Evolutionary conservation across 257 asterid species (phyloP).

Genomic region (Solanum bukasovii): DNA sequence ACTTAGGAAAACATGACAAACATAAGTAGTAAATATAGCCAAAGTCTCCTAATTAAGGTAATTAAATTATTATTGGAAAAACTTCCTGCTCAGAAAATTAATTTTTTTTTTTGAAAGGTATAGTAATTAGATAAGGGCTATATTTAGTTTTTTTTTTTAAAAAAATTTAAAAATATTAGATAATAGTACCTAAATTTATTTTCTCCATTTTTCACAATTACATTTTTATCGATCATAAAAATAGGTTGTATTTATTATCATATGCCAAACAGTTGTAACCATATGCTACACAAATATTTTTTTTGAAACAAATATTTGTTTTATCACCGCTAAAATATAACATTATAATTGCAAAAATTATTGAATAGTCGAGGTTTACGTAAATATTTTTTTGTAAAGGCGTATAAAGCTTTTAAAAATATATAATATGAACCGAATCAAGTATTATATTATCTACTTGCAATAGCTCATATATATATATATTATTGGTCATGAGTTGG

Average conservation of each 20-base stretch:
- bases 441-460: not conserved
- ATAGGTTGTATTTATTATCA: not conserved
- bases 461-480: not conserved
- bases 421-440: too few relatives aligned
- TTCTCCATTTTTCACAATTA: not conserved
- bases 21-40: too few relatives aligned
- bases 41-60: too few relatives aligned
- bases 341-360: not conserved
- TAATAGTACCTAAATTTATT: not conserved
- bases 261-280: not conserved
- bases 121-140: too few relatives aligned
- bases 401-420: too few relatives aligned
- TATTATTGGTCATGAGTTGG: too few relatives aligned
- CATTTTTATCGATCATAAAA: not conserved
- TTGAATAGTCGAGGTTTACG: not conserved
- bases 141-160: too few relatives aligned
- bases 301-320: not conserved
- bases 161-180: not conserved
- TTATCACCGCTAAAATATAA: not conserved
- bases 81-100: too few relatives aligned
- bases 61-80: too few relatives aligned
- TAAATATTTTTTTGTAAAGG: too few relatives aligned
- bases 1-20: too few relatives aligned
- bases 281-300: not conserved
- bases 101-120: too few relatives aligned